These are phyloP conservation scores for Lentinula sp. DNA, from an alignment of 768 basidiomycete species.

Conservation along the genomic window DNA sequence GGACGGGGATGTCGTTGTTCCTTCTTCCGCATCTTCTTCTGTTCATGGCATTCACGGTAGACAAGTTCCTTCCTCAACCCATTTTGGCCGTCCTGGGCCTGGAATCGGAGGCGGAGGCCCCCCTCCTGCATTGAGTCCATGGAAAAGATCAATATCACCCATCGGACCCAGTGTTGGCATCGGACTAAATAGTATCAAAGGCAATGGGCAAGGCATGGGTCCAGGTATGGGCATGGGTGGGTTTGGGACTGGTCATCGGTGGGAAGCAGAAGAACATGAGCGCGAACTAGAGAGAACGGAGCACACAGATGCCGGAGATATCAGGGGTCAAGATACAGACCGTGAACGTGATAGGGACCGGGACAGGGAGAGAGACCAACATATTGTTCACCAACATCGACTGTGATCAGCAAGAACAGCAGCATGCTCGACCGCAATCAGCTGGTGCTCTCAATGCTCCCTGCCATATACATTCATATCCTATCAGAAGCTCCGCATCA, in stretches of 20 bases:
- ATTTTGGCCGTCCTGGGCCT: background rate
- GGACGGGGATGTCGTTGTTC: background rate
- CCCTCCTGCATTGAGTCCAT: background rate
- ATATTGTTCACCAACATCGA: slow-evolving; percentile 25
- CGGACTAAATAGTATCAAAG: slow-evolving; percentile 4
- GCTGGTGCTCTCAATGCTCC: slow-evolving; percentile 4
- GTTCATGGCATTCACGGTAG: background rate
- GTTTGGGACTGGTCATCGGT: background rate
- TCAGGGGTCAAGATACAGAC: slow-evolving; percentile 15
- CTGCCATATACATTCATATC: slow-evolving; percentile 16
- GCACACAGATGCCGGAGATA: slow-evolving; percentile 16
- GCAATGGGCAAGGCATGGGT: slow-evolving; percentile 12
- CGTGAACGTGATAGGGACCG: slow-evolving; percentile 20
- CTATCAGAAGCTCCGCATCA: slow-evolving; percentile 26
- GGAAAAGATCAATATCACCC: background rate
- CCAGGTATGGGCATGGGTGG: slow-evolving; percentile 10
- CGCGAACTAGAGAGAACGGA: slow-evolving; percentile 21
- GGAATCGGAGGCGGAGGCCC: background rate
- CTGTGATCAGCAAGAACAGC: slow-evolving; percentile 29
- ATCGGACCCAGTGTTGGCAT: slow-evolving; percentile 1
- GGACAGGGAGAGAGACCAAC: slow-evolving; percentile 21
- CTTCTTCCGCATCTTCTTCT: background rate
- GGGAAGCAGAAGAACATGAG: slow-evolving; percentile 11
- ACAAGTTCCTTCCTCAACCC: background rate
- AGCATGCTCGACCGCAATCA: slow-evolving; percentile 19